These are phyloP conservation scores for Boletus sp. DNA, from an alignment of 768 basidiomycete species.

Conservation along the genomic window DNA sequence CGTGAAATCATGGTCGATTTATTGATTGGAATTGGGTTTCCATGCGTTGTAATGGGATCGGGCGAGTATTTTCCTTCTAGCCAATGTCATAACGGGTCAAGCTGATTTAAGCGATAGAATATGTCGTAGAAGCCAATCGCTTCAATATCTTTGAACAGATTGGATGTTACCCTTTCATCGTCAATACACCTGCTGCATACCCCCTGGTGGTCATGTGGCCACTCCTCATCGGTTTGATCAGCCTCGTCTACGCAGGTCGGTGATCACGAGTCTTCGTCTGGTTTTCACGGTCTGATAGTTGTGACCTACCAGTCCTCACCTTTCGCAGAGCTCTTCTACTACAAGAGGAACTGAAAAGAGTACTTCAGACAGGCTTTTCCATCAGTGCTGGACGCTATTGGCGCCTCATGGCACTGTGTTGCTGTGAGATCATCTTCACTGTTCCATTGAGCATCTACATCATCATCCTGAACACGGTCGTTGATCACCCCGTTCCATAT, in stretches of 20 bases:
- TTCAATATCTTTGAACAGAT: conserved; percentile 27
- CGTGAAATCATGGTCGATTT: conserved; percentile 44
- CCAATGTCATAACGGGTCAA: neutral
- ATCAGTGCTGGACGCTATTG: neutral
- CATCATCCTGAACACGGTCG: conserved; percentile 12
- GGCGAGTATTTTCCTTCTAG: conserved; percentile 16
- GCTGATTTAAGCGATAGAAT: conserved; percentile 13
- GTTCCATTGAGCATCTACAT: neutral
- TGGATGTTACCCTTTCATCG: conserved; percentile 25
- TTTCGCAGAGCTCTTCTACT: conserved; percentile 14
- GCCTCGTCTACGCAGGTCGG: conserved; percentile 26
- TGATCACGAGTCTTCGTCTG: neutral
- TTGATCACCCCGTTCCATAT: conserved; percentile 33
- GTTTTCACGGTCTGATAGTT: neutral
- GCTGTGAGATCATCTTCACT: neutral
- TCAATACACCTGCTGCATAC: conserved; percentile 14
- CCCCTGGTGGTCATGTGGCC: conserved; percentile 22
- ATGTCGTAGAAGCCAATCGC: conserved; percentile 25
- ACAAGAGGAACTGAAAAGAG: neutral
- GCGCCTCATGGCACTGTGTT: neutral
- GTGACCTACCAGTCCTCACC: conserved; percentile 16
- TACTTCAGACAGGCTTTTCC: conserved; percentile 17
- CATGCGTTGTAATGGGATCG: conserved; percentile 34
- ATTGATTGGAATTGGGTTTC: conserved; percentile 36
- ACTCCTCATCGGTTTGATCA: conserved; percentile 14